Base-by-base conservation (phyloP, 441 rosid species). In the Eruca vesicaria region DNA sequence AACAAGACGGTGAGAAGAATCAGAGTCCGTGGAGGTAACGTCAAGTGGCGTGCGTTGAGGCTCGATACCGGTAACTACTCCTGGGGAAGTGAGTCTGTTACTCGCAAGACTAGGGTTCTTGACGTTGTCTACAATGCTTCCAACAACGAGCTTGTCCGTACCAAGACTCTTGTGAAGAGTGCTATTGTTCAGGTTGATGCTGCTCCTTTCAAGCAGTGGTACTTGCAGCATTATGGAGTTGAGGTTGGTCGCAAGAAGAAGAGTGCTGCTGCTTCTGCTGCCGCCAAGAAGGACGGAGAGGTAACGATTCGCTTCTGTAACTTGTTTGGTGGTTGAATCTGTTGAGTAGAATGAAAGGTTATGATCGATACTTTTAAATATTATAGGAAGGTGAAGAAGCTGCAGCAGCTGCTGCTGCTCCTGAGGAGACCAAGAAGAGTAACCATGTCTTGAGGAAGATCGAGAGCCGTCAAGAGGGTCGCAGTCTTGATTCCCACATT, bases 181-280 rank as follows among this genome's bases (percentile, higher is more conserved):
- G 95, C 92, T 0, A 85, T 90, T 19, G 87, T 90, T 57, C 92
- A 90, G 73, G 92, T 90, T 0, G 92, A 90, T 85, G 92, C 87
- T 0, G 89, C 95, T 12, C 89, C 91, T 1, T 90, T 90, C 77
- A 90, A 84, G 84, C 92, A 90, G 23, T 90, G 92, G 92, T 90
- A 88, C 53, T 86, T 88, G 18, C 84, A 79, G 72, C 94, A 89
- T 63, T 89, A 88, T 29, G 92, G 87, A 66, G 78, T 90, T 16
- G 95, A 88, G 50, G 84, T 90, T 79, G 95, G 92, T 19, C 81
- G 90, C 71, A 90, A 90, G 88, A 90, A 88, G 87, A 90, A 90
- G 80, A 76, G 63, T 18, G 82, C 82, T 5, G 56, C 41, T 20
- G 0, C 70, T 8, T n/a, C 41, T 20, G 0, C 70, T 8, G 16